A percentile compares a stretch with the other conserved stretches of the same genome.
phyloP scores from a whole-genome alignment of 192 early-diverging fungal species.

The Umbelopsis sp. region DNA sequence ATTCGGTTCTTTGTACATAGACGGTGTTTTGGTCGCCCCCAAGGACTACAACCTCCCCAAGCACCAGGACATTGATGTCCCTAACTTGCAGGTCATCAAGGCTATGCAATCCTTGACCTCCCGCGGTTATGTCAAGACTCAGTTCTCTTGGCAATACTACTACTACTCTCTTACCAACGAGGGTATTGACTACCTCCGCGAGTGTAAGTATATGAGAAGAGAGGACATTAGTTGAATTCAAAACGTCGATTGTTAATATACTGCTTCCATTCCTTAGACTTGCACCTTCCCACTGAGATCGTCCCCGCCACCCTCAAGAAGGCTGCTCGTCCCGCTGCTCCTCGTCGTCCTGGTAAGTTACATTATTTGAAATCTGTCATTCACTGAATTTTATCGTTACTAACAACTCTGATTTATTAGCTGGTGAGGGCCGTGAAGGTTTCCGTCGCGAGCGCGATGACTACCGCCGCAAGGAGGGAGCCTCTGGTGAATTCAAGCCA shows the following conservation, averaged over 20 bases:
- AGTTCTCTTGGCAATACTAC: conserved; percentile 99
- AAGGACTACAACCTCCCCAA: conserved; percentile 98
- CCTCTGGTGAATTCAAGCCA: conserved; percentile 92
- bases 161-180: conserved; percentile 99
- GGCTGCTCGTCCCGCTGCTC: conserved; percentile 72
- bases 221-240: neutral
- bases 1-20: conserved; percentile 40
- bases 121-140: conserved; percentile 89
- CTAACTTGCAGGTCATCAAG: conserved; percentile 99
- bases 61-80: conserved; percentile 96
- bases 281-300: conserved; percentile 97
- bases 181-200: conserved; percentile 97
- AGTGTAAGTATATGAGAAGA: conserved; percentile 43
- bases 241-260: neutral
- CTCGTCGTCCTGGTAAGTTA: conserved; percentile 57
- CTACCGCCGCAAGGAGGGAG: conserved; percentile 93
- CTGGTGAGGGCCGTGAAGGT: conserved; percentile 69
- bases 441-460: conserved; percentile 81
- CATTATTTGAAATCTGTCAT: neutral
- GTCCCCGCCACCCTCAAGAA: conserved; percentile 98
- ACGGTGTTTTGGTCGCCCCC: conserved; percentile 98
- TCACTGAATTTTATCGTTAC: too few relatives aligned
- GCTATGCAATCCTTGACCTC: conserved; percentile 96
- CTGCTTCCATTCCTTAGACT: conserved; percentile 49
- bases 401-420: conserved; percentile 22